Evolutionary conservation across 1,284 basidiomycete genomes (phyloP).

Genomic region (Leccinum fallax): DNA sequence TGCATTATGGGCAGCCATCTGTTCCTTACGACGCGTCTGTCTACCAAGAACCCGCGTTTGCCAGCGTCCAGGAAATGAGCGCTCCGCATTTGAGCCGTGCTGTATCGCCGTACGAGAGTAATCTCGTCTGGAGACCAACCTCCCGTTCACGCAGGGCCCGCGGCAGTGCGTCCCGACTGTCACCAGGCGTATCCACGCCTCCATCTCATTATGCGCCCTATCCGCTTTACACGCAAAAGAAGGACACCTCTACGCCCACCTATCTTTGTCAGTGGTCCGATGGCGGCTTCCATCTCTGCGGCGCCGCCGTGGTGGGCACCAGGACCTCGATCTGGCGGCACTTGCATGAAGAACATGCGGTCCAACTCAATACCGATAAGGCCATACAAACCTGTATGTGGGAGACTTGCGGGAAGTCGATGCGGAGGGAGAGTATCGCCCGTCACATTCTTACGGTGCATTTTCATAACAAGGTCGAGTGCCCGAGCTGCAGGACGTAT

Average conservation of each 20-base stretch:
- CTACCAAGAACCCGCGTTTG: background rate
- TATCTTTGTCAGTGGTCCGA: constrained; percentile 19
- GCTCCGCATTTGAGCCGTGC: background rate
- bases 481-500: constrained; percentile 11
- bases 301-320: background rate
- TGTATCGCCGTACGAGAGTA: background rate
- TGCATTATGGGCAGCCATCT: background rate
- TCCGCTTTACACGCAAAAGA: background rate
- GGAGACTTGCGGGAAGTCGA: constrained; percentile 16
- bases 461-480: constrained; percentile 23
- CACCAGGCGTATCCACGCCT: background rate
- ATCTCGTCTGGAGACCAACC: background rate
- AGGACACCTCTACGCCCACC: background rate
- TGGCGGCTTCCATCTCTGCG: background rate
- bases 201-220: constrained; percentile 12
- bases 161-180: background rate
- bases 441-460: constrained; percentile 29
- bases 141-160: background rate
- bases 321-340: constrained; percentile 21
- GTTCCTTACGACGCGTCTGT: background rate
- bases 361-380: constrained; percentile 9
- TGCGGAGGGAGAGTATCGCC: constrained; percentile 27
- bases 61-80: background rate
- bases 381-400: constrained; percentile 14
- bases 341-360: constrained; percentile 12